Conservation (phyloP, 345 rosid genomes). For the Salix exigua region DNA sequence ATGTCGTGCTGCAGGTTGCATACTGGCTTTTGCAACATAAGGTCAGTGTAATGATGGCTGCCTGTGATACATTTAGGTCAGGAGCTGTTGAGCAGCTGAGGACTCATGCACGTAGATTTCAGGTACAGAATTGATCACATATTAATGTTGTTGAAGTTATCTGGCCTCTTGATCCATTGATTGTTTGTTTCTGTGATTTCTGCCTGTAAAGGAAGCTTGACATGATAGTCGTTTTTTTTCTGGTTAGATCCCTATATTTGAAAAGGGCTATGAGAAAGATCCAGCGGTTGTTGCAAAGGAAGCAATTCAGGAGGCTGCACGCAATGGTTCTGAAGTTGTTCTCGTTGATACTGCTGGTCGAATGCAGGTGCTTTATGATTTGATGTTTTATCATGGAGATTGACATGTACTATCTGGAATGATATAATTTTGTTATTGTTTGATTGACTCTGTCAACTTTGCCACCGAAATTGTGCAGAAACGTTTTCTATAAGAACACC, state of each 20-base stretch:
- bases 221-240: background rate
- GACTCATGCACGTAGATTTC: slow-evolving; percentile 95
- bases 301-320: slow-evolving; percentile 89
- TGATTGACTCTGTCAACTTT: background rate
- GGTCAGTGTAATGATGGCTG: slow-evolving; percentile 96
- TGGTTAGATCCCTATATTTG: slow-evolving; percentile 83
- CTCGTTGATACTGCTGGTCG: slow-evolving; percentile 99
- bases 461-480: background rate
- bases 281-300: slow-evolving; percentile 97
- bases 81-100: slow-evolving; percentile 99
- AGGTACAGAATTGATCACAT: slow-evolving; percentile 42
- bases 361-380: slow-evolving; percentile 57
- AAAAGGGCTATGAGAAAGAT: slow-evolving; percentile 98
- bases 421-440: background rate
- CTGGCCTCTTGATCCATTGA: background rate
- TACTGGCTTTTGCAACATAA: slow-evolving; percentile 97
- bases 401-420: background rate
- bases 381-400: background rate
- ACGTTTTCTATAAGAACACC: background rate
- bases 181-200: background rate
- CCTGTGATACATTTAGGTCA: slow-evolving; percentile 96
- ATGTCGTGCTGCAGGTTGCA: slow-evolving; percentile 57
- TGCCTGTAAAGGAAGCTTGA: background rate
- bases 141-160: background rate
- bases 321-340: slow-evolving; percentile 86